Percentiles rank a stretch among this genome's conserved stretches.
These are phyloP conservation scores for Dendrocalamus latiflorus DNA, from an alignment of 202 grass and related monocot genomes.

Conservation along the genomic window DNA sequence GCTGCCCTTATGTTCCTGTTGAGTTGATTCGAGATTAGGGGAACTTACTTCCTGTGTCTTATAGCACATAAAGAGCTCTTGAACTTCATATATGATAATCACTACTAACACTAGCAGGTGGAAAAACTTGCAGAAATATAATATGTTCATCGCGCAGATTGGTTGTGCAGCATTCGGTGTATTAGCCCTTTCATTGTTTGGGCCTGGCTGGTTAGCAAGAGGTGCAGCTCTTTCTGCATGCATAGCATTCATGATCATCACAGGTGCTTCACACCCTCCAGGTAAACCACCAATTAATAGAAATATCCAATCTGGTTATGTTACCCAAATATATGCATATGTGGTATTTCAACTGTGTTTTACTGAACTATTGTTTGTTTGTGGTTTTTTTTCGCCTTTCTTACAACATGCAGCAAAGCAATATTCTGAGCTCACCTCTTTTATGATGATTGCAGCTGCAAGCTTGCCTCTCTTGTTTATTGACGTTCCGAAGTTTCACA, in stretches of 20 bases:
- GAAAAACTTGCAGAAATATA: constrained; percentile 79
- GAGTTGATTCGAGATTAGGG: not conserved
- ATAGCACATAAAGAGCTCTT: not conserved
- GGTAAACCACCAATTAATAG: constrained; percentile 40
- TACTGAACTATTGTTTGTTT: not conserved
- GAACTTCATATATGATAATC: constrained; percentile 1
- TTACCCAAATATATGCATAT: not conserved
- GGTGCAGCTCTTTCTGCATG: constrained; percentile 72
- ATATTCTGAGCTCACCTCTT: not conserved
- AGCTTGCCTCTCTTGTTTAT: constrained; percentile 93
- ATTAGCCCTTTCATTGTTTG: constrained; percentile 75
- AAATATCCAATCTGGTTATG: not conserved
- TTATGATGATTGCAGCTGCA: constrained; percentile 58
- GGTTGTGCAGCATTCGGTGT: constrained; percentile 78
- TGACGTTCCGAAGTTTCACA: constrained; percentile 73
- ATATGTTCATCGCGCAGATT: constrained; percentile 87
- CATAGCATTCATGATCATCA: constrained; percentile 90
- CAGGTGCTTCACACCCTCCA: constrained; percentile 70
- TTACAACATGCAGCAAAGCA: not conserved
- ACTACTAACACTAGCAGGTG: constrained; percentile 5
- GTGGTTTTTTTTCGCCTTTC: not conserved
- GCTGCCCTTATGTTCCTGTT: not conserved
- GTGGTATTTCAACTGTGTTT: not conserved
- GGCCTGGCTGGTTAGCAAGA: constrained; percentile 88
- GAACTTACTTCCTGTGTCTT: not conserved